These are phyloP conservation scores for Alisma plantagoaquatica DNA, from an alignment of 106 monocot species.

Conservation along the genomic window DNA sequence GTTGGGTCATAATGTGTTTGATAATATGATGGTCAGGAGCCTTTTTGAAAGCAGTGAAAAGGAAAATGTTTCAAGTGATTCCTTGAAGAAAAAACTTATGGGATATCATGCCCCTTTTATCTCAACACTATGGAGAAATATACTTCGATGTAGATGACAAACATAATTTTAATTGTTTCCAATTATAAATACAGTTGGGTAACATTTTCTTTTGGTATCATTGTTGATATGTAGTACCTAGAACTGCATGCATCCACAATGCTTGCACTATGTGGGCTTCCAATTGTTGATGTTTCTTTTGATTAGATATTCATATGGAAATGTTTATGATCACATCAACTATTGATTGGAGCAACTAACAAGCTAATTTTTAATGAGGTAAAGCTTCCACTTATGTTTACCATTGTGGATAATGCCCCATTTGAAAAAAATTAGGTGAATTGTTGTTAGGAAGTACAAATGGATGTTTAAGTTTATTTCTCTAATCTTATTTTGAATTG, in stretches of 20 bases:
- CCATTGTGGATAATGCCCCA: constrained; percentile 69
- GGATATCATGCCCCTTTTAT: constrained; percentile 79
- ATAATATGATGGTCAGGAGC: constrained; percentile 63
- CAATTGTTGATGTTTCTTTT: constrained; percentile 93
- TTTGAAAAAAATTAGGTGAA: constrained; percentile 91
- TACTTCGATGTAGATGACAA: constrained; percentile 83
- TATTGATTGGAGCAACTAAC: not conserved
- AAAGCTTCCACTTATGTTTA: constrained; percentile 93
- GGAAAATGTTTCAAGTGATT: constrained; percentile 67
- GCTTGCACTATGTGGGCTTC: constrained; percentile 87
- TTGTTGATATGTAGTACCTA: constrained; percentile 52
- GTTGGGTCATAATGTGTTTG: constrained; percentile 69
- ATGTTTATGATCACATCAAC: not conserved
- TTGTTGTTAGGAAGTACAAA: constrained; percentile 79
- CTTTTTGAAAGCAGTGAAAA: constrained; percentile 84
- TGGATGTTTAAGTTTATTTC: constrained; percentile 89
- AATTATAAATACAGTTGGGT: too few species aligned
- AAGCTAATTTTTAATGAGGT: constrained; percentile 40
- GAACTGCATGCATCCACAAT: constrained; percentile 87
- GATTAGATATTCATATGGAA: constrained; percentile 42
- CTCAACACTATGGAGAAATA: constrained; percentile 92
- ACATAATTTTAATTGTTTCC: not conserved
- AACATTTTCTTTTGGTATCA: too few species aligned
- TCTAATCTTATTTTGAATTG: constrained; percentile 90
- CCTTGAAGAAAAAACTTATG: constrained; percentile 50